Percentiles rank a stretch among this genome's conserved stretches.
These are phyloP conservation scores for Zarea fungicola DNA, from an alignment of 2,329 filamentous ascomycete genomes.

Conservation along the genomic window DNA sequence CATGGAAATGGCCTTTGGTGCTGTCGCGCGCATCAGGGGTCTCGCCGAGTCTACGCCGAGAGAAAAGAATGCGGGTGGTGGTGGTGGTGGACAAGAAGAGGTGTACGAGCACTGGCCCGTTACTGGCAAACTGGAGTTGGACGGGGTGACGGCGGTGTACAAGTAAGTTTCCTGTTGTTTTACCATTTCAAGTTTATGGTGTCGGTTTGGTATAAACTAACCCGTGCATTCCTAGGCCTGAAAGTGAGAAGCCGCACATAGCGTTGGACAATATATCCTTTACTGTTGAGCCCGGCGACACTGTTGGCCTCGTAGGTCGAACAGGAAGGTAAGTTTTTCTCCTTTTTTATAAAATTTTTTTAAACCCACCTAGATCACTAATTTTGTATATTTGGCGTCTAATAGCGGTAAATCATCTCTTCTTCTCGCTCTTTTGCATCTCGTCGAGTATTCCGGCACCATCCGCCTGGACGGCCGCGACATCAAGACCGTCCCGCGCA, in stretches of 20 bases:
- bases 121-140: no score
- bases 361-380: background rate
- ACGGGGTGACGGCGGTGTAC: no score
- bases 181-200: background rate
- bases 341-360: background rate
- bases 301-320: conserved; percentile 31
- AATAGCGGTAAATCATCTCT: background rate
- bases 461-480: conserved; percentile 39
- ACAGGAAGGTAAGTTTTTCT: conserved; percentile 23
- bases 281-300: conserved; percentile 21
- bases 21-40: no score
- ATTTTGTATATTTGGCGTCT: background rate
- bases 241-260: conserved; percentile 1
- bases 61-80: no score
- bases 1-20: no score
- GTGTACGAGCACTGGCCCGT: no score
- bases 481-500: conserved; percentile 32
- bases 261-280: conserved; percentile 23
- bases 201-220: background rate
- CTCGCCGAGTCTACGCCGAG: no score
- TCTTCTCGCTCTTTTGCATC: background rate
- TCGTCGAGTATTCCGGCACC: conserved; percentile 12
- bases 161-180: no score
- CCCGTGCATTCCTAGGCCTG: background rate
- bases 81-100: no score